A percentile compares a stretch with the other conserved stretches of the same genome.
These are phyloP conservation scores for Mycena maculata DNA, from an alignment of 768 basidiomycete species.

Conservation along the genomic window DNA sequence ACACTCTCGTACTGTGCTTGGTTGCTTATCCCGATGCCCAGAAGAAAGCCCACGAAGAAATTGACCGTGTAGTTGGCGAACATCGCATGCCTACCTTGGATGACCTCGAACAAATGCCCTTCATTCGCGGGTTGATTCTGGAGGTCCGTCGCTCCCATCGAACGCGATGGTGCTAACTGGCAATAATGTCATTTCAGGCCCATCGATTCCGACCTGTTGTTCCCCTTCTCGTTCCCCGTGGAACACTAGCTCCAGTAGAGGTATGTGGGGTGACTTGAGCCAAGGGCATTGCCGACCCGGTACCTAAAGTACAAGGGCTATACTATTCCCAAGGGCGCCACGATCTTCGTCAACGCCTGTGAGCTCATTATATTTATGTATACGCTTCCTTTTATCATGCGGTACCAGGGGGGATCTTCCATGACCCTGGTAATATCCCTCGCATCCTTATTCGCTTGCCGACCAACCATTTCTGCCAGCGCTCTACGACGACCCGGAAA, in stretches of 20 bases:
- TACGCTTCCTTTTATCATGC: too few relatives aligned
- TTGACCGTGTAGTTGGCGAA: slow-evolving; percentile 41
- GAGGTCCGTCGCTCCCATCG: slow-evolving; percentile 27
- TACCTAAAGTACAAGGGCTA: slow-evolving; percentile 23
- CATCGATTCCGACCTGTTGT: slow-evolving; percentile 25
- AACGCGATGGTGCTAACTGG: too few relatives aligned
- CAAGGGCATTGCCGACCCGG: not conserved
- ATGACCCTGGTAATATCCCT: slow-evolving; percentile 25
- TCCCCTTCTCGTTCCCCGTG: slow-evolving; percentile 14
- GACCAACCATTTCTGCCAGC: not conserved
- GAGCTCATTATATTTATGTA: not conserved
- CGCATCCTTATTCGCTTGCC: not conserved
- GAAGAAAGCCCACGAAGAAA: too few relatives aligned
- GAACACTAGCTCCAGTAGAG: slow-evolving; percentile 8
- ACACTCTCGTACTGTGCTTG: slow-evolving; percentile 41
- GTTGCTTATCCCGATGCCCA: too few relatives aligned
- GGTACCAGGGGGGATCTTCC: slow-evolving; percentile 23
- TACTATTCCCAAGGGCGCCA: slow-evolving; percentile 23
- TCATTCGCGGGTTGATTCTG: slow-evolving; percentile 38
- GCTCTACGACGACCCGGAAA: slow-evolving; percentile 27
- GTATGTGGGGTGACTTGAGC: not conserved
- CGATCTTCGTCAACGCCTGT: slow-evolving; percentile 28
- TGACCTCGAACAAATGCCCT: slow-evolving; percentile 39
- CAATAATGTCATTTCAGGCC: not conserved
- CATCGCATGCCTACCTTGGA: slow-evolving; percentile 38